Percentiles rank a stretch among this genome's conserved stretches.
Conservation (phyloP, 1,284 basidiomycete genomes). For the Ceratorhiza oryzae-sativae region DNA sequence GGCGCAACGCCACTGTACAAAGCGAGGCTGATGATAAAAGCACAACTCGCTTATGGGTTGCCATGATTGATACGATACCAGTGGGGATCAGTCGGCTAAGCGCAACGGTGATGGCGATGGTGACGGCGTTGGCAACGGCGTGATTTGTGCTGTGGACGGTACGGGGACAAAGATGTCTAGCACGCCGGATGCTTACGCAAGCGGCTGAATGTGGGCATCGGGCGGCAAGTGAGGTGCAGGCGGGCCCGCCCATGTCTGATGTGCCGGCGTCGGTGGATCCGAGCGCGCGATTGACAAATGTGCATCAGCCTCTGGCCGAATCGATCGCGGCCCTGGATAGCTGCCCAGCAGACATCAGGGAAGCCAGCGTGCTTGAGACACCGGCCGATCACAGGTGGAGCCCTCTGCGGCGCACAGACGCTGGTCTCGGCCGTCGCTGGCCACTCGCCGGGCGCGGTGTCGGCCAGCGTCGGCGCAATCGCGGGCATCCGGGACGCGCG, state of each 20-base stretch:
- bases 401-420: neutral
- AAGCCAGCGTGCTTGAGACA: neutral
- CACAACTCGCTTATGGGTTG: too few relatives aligned
- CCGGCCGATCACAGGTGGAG: neutral
- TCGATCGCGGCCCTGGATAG: neutral
- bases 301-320: neutral
- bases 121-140: neutral
- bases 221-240: constrained; percentile 23
- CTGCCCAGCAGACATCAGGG: neutral
- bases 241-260: neutral
- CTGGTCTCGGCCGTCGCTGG: neutral
- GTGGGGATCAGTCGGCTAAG: too few relatives aligned
- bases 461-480: neutral
- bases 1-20: neutral
- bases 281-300: neutral
- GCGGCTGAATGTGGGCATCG: neutral
- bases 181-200: neutral
- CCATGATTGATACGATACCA: too few relatives aligned
- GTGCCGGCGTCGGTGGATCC: constrained; percentile 1
- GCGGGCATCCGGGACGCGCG: neutral
- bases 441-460: neutral
- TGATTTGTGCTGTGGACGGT: neutral
- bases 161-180: neutral
- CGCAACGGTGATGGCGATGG: too few relatives aligned
- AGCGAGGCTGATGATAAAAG: too few relatives aligned